A percentile compares a stretch with the other conserved stretches of the same genome.
Evolutionary conservation across 2,329 filamentous ascomycete genomes (phyloP).

Genomic region (Epichloe aotearoae): DNA sequence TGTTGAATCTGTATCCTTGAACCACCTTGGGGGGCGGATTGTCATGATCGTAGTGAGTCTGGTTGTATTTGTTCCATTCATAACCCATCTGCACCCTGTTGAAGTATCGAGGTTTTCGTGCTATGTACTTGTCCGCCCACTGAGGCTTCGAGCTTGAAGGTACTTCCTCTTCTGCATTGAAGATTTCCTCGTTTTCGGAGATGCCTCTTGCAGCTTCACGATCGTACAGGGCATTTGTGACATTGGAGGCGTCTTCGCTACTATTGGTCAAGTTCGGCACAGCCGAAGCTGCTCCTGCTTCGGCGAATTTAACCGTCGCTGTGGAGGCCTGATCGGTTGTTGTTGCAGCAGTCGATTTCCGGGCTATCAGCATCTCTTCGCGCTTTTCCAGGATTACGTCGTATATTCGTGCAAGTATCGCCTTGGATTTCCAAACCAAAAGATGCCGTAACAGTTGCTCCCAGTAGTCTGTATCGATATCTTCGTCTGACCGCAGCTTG

Average conservation of each 20-base stretch:
- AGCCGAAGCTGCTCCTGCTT: neutral
- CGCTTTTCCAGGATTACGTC: slow-evolving; percentile 43
- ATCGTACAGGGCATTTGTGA: slow-evolving; percentile 81
- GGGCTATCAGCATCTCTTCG: slow-evolving; percentile 1
- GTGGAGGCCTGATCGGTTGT: neutral
- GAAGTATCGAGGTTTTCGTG: slow-evolving; percentile 91
- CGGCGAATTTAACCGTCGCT: neutral
- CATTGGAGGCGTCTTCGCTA: slow-evolving; percentile 73
- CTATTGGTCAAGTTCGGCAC: slow-evolving; percentile 10
- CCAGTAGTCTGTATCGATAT: slow-evolving; percentile 96
- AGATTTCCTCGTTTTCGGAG: slow-evolving; percentile 89
- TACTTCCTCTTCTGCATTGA: slow-evolving; percentile 77
- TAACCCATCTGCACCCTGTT: slow-evolving; percentile 98
- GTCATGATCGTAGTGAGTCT: slow-evolving; percentile 97
- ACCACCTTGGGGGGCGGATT: slow-evolving; percentile 98
- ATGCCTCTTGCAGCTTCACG: slow-evolving; percentile 85
- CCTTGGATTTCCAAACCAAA: slow-evolving; percentile 82
- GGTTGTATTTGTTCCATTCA: slow-evolving; percentile 99
- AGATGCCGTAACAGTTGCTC: slow-evolving; percentile 78
- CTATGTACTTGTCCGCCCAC: slow-evolving; percentile 76
- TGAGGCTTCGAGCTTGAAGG: slow-evolving; percentile 45
- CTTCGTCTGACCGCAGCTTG: slow-evolving; percentile 79
- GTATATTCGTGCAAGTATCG: slow-evolving; percentile 66
- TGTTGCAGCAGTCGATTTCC: slow-evolving; percentile 5
- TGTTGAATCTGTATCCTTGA: slow-evolving; percentile 98